A percentile compares a stretch with the other conserved stretches of the same genome.
Conservation (phyloP, 306 rosid genomes). For the Pterocarpus santalinus region DNA sequence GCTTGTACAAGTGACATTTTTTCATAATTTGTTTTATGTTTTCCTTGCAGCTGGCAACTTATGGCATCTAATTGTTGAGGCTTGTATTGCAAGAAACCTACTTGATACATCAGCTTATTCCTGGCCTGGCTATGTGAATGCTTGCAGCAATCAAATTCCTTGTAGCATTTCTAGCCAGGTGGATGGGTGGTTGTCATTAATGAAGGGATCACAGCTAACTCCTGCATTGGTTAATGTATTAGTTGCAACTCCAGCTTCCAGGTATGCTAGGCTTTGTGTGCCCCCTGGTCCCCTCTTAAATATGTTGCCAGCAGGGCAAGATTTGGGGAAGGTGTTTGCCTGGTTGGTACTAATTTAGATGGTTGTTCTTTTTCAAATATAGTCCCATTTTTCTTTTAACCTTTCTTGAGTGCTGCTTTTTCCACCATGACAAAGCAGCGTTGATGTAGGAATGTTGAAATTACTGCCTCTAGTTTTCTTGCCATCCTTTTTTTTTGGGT, state of each 20-base stretch:
- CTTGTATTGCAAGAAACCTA: constrained; percentile 83
- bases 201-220: constrained; percentile 86
- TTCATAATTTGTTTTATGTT: constrained; percentile 10
- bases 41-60: constrained; percentile 82
- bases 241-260: constrained; percentile 88
- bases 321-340: constrained; percentile 15
- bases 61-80: constrained; percentile 92
- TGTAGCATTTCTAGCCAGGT: constrained; percentile 65
- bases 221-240: constrained; percentile 70
- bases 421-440: neutral
- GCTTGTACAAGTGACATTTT: neutral
- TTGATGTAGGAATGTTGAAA: neutral
- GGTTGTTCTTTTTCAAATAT: constrained; percentile 15
- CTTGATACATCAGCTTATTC: constrained; percentile 84
- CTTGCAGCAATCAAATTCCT: constrained; percentile 67
- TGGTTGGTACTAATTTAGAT: neutral
- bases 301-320: constrained; percentile 15
- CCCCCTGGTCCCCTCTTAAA: neutral
- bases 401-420: constrained; percentile 18
- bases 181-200: constrained; percentile 81
- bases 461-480: constrained; percentile 14
- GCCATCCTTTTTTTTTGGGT: neutral
- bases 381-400: neutral
- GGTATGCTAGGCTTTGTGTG: constrained; percentile 62
- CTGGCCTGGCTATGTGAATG: constrained; percentile 94